Base-by-base conservation (phyloP, 768 basidiomycete species). In the Pleurotus giganteus region DNA sequence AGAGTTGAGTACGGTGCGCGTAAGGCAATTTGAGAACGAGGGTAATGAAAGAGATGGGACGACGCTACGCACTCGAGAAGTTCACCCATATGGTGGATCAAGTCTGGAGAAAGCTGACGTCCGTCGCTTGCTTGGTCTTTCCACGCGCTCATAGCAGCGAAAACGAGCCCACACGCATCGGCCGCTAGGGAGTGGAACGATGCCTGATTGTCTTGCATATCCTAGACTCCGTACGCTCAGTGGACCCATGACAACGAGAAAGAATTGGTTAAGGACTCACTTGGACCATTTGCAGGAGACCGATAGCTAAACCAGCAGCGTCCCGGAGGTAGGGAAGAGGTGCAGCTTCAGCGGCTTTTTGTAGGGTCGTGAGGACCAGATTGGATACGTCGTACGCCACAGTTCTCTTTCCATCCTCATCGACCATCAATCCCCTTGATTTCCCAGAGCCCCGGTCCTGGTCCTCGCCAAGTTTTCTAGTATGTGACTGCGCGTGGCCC, bases 101-200 rank as follows among this genome's bases (percentile, higher is more conserved):
- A 53, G 27, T 44, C 44, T 24, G 44, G 29, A 12, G 63, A 55
- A 23, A 59, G 27, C 27, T 36, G 42, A 26, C 24, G 54, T 5
- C 60, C 59, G 28, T 62, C 58, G 44, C 37, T 57, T 32, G 41
- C 57, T 57, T 57, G 57, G n/a, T 58, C 58, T 26, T 58, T 44
- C 42, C 55, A 64, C 36, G 60, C 60, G 28, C 55, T 57, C 42
- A 54, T 23, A 1, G 66, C 60, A 4, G 62, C 59, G 27, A 57
- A 63, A 11, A 67, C 63, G 32, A 65, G 45, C 19, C 59, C 60
- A 32, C 66, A 64, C 13, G 63, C 60, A 41, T 67, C 65, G 17
- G 51, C 60, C 4, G 66, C 65, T 12, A 67, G 58, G n/a, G 42
- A 34, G 46, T 54, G 52, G 58, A 66, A 67, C 1, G 56, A 44